Evolutionary conservation across 179 eudicot genomes (phyloP).

Genomic region (Actinidia arguta): DNA sequence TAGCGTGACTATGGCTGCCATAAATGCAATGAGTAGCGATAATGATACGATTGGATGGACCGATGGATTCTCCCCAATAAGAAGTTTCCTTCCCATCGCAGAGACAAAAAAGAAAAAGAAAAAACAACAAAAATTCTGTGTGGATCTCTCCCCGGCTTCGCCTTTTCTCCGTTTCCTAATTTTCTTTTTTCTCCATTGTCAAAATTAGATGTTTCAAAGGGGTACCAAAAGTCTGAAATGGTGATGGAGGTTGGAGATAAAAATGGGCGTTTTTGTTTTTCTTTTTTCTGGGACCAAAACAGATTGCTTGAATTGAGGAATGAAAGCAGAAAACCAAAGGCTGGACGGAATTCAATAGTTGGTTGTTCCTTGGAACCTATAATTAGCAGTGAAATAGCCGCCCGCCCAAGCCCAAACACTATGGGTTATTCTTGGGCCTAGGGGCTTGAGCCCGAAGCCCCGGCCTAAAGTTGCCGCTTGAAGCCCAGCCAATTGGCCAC

Average conservation of each 20-base stretch:
- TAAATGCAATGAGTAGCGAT: conserved; percentile 33
- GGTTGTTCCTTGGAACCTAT: conserved; percentile 5
- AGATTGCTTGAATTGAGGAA: conserved; percentile 35
- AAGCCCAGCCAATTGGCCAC: too few species aligned
- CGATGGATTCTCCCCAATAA: conserved; percentile 29
- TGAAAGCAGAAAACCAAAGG: not conserved
- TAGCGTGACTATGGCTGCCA: conserved; percentile 40
- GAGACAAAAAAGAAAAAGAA: not conserved
- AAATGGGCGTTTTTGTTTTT: not conserved
- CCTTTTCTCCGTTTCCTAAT: not conserved
- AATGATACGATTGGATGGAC: conserved; percentile 26
- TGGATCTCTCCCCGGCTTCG: not conserved
- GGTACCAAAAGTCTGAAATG: not conserved
- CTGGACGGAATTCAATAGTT: conserved; percentile 1
- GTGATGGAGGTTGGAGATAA: conserved; percentile 13
- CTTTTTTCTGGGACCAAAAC: conserved; percentile 1
- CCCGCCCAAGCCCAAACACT: too few species aligned
- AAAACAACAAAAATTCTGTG: not conserved
- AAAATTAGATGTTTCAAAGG: not conserved
- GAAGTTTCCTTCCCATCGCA: conserved; percentile 65
- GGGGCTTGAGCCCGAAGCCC: too few species aligned
- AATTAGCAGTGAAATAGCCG: too few species aligned
- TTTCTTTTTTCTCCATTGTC: not conserved
- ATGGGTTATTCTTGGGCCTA: too few species aligned
- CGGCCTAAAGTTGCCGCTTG: too few species aligned